These are phyloP conservation scores for Heliophila coronopifolia DNA, from an alignment of 441 rosid species.

Conservation along the genomic window DNA sequence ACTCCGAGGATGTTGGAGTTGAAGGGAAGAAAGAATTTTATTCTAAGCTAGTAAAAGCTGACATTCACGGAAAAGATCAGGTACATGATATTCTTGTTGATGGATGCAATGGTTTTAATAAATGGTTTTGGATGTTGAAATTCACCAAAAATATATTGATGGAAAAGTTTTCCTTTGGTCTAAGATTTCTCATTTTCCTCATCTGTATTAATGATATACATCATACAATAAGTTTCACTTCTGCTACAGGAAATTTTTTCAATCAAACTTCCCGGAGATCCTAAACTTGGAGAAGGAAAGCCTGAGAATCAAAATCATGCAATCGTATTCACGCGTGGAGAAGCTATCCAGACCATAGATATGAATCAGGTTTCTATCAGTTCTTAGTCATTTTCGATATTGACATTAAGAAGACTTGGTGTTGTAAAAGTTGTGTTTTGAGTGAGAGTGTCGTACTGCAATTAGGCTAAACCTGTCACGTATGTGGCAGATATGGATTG, in stretches of 20 bases:
- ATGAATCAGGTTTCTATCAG: slow-evolving; percentile 76
- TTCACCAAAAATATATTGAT: slow-evolving; percentile 10
- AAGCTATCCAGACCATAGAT: slow-evolving; percentile 96
- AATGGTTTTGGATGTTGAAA: slow-evolving; percentile 14
- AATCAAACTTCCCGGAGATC: slow-evolving; percentile 92
- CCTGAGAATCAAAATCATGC: slow-evolving; percentile 94
- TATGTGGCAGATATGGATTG: slow-evolving; percentile 6
- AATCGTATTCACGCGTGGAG: slow-evolving; percentile 87
- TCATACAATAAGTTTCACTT: slow-evolving; percentile 12
- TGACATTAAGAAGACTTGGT: not conserved
- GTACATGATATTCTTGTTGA: slow-evolving; percentile 32
- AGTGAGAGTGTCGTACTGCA: slow-evolving; percentile 4
- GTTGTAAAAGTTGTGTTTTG: slow-evolving; percentile 7
- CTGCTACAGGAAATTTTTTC: slow-evolving; percentile 75
- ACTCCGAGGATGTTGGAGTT: slow-evolving; percentile 63
- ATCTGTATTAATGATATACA: slow-evolving; percentile 1
- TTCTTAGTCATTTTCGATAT: slow-evolving; percentile 4
- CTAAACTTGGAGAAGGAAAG: slow-evolving; percentile 97
- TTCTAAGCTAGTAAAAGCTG: slow-evolving; percentile 95
- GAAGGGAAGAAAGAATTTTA: slow-evolving; percentile 65
- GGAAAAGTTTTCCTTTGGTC: not conserved
- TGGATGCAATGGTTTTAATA: slow-evolving; percentile 2
- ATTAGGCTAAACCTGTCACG: slow-evolving; percentile 6
- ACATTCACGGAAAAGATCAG: slow-evolving; percentile 97
- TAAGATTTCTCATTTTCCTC: not conserved